Evolutionary conservation across 1,284 basidiomycete species (phyloP).

Genomic region (Caloboletus firmus): DNA sequence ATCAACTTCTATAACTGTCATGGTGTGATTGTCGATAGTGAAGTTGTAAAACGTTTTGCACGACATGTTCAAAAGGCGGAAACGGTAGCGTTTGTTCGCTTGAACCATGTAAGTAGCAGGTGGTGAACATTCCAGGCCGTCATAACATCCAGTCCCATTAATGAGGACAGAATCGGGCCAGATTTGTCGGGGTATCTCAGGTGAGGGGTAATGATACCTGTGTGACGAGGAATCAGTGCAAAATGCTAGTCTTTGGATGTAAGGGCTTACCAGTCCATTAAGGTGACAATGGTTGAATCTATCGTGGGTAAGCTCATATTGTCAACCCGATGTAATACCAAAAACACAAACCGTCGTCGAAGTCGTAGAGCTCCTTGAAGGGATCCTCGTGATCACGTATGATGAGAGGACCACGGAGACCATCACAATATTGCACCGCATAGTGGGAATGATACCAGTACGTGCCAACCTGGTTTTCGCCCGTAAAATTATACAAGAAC

Average conservation of each 20-base stretch:
- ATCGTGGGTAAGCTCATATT: conserved; percentile 10
- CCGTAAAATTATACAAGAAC: conserved; percentile 41
- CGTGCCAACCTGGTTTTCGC: conserved; percentile 37
- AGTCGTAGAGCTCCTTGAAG: conserved; percentile 39
- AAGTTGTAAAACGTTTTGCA: conserved; percentile 42
- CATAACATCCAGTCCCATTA: conserved; percentile 47
- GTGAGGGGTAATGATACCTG: conserved; percentile 35
- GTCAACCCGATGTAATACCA: neutral
- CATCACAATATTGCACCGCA: conserved; percentile 42
- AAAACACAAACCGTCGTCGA: conserved; percentile 39
- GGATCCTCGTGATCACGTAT: conserved; percentile 37
- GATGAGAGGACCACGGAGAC: conserved; percentile 26
- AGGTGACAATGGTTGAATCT: conserved; percentile 35
- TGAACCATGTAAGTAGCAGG: conserved; percentile 30
- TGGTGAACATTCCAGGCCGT: conserved; percentile 28
- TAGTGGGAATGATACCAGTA: conserved; percentile 41
- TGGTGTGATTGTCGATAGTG: conserved; percentile 39
- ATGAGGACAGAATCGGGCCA: conserved; percentile 43
- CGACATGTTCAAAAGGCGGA: conserved; percentile 41
- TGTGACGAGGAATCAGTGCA: neutral
- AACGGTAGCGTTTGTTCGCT: conserved; percentile 36
- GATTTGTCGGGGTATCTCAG: conserved; percentile 12
- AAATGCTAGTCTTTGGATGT: neutral
- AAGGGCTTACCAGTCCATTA: conserved; percentile 39
- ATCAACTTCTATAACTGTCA: conserved; percentile 42